Evolutionary conservation across 352 stramenopile species (phyloP).

Genomic region (Thalassiosira livingstoniorum): DNA sequence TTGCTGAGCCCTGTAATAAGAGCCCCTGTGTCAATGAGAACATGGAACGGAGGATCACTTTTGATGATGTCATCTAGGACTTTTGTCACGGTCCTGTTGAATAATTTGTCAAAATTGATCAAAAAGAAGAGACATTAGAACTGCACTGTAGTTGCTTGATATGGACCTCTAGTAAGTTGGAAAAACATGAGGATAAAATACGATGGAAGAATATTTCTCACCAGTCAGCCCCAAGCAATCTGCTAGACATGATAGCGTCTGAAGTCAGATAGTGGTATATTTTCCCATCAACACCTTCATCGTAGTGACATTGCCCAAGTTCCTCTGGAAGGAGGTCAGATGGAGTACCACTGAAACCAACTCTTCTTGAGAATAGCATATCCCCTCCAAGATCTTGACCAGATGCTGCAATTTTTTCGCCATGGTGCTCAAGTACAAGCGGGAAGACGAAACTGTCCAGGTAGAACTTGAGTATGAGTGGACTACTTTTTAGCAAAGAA

Average conservation of each 20-base stretch:
- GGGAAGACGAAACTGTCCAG: constrained; percentile 98
- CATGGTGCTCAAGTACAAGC: constrained; percentile 98
- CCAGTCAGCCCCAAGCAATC: constrained; percentile 83
- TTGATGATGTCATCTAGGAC: constrained; percentile 87
- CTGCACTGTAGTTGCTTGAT: too few relatives aligned
- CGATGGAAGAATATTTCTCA: too few relatives aligned
- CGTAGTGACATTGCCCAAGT: constrained; percentile 97
- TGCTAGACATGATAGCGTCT: constrained; percentile 88
- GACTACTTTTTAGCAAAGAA: constrained; percentile 92
- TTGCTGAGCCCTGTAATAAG: constrained; percentile 92
- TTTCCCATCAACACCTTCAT: constrained; percentile 97
- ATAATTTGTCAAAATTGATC: too few relatives aligned
- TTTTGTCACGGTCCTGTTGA: constrained; percentile 83
- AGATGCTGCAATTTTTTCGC: constrained; percentile 98
- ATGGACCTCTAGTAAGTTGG: too few relatives aligned
- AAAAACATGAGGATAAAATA: too few relatives aligned
- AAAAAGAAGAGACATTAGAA: too few relatives aligned
- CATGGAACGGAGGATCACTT: constrained; percentile 86
- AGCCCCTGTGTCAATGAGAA: constrained; percentile 91
- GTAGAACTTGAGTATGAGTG: constrained; percentile 97
- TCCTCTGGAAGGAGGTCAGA: constrained; percentile 99
- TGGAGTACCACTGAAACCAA: constrained; percentile 99
- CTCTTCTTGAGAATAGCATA: constrained; percentile 96
- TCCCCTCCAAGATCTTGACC: constrained; percentile 98
- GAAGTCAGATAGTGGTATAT: constrained; percentile 98